Percentiles rank a stretch among this genome's conserved stretches.
Conservation (phyloP, 768 basidiomycete species). For the Phlebiopsis flavidoalba region DNA sequence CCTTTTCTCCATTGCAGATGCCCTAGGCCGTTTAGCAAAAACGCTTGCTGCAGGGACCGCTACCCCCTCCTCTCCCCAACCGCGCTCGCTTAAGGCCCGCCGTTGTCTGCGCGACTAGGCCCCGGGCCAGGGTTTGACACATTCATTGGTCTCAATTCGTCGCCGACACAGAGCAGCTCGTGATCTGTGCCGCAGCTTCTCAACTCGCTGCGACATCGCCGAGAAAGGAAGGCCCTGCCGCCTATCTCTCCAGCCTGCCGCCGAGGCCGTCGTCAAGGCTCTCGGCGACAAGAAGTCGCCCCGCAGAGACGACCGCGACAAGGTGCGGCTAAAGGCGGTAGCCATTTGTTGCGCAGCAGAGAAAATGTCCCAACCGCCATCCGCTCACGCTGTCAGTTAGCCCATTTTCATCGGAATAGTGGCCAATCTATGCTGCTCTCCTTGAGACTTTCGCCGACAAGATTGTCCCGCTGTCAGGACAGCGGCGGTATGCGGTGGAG, state of each 20-base stretch:
- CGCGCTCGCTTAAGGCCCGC: conserved; percentile 71
- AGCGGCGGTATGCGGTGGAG: conserved; percentile 80
- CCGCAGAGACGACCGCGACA: conserved; percentile 88
- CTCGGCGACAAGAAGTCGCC: conserved; percentile 94
- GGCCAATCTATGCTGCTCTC: conserved; percentile 82
- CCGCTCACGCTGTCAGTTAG: conserved; percentile 81
- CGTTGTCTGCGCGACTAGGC: conserved; percentile 38
- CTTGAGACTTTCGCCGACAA: conserved; percentile 95
- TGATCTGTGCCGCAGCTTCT: conserved; percentile 61
- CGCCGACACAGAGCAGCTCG: conserved; percentile 82
- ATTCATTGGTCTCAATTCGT: conserved; percentile 75
- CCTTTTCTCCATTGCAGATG: conserved; percentile 51
- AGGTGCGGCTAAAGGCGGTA: conserved; percentile 75
- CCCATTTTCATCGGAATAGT: conserved; percentile 82
- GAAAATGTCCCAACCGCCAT: conserved; percentile 71
- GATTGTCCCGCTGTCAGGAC: conserved; percentile 81
- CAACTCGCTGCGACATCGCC: conserved; percentile 64
- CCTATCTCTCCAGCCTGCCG: conserved; percentile 61
- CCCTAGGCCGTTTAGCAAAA: conserved; percentile 79
- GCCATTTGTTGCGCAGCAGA: conserved; percentile 55
- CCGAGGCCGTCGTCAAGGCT: conserved; percentile 73
- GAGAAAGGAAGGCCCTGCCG: conserved; percentile 83
- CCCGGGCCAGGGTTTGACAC: conserved; percentile 63
- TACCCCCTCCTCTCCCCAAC: conserved; percentile 54
- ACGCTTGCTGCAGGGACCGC: conserved; percentile 55